phyloP scores from a whole-genome alignment of 306 rosid genomes.

The Trifolium fragiferum region DNA sequence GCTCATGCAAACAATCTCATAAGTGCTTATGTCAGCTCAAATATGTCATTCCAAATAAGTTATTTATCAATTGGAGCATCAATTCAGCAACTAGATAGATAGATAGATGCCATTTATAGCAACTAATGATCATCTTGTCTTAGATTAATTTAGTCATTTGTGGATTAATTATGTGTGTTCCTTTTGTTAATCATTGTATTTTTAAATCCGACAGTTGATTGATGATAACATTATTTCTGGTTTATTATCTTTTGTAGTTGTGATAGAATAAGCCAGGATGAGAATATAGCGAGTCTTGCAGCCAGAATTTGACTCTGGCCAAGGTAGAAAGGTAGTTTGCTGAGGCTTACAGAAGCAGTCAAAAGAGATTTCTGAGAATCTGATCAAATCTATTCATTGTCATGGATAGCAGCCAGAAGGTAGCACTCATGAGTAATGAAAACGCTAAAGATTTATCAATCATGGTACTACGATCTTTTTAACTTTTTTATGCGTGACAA shows the following conservation, averaged over 20 bases:
- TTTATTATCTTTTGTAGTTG: constrained; percentile 17
- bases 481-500: constrained; percentile 3
- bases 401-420: constrained; percentile 73
- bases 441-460: constrained; percentile 47
- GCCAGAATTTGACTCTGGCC: constrained; percentile 44
- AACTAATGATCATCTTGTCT: neutral
- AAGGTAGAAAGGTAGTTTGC: constrained; percentile 38
- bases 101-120: no score
- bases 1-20: no score
- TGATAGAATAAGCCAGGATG: constrained; percentile 12
- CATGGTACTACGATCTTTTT: constrained; percentile 47
- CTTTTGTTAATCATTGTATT: constrained; percentile 15
- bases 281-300: constrained; percentile 27
- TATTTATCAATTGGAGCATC: neutral
- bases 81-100: no score
- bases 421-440: constrained; percentile 56
- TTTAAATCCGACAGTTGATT: neutral
- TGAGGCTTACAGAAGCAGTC: constrained; percentile 30
- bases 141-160: constrained; percentile 7
- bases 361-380: constrained; percentile 34
- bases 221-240: constrained; percentile 8
- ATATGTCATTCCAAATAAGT: no score
- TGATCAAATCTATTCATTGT: constrained; percentile 31
- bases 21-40: no score
- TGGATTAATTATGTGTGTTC: neutral